phyloP scores from a whole-genome alignment of 2,329 filamentous ascomycete genomes.

The Lecanosticta acicola region DNA sequence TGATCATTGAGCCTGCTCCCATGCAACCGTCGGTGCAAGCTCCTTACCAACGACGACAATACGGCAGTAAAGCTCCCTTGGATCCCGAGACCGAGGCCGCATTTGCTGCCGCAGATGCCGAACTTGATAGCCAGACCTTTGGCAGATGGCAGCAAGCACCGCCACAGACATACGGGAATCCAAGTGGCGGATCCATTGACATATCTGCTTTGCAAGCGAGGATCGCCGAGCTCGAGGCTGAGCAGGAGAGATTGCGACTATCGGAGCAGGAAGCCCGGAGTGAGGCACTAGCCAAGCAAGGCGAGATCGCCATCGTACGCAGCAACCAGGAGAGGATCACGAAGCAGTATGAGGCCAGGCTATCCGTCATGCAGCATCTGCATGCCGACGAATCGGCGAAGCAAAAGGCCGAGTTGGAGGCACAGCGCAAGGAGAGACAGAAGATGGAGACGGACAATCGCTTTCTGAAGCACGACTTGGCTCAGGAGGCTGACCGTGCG shows the following conservation, averaged over 20 bases:
- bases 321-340: constrained; percentile 59
- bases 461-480: constrained; percentile 67
- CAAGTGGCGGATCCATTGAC: constrained; percentile 16
- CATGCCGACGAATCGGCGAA: constrained; percentile 60
- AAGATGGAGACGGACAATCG: constrained; percentile 63
- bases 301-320: constrained; percentile 70
- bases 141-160: constrained; percentile 21
- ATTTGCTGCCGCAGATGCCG: constrained; percentile 31
- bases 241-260: constrained; percentile 35
- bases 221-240: constrained; percentile 43
- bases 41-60: constrained; percentile 3
- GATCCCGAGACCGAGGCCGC: constrained; percentile 29
- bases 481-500: constrained; percentile 53
- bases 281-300: constrained; percentile 58
- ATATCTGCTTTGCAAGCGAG: constrained; percentile 36
- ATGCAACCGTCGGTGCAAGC: constrained; percentile 7
- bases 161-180: constrained; percentile 5
- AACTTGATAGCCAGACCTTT: constrained; percentile 25
- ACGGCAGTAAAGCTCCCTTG: constrained; percentile 12
- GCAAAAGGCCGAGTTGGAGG: constrained; percentile 59
- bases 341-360: constrained; percentile 57
- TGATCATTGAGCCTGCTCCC: constrained; percentile 25
- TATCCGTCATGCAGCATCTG: constrained; percentile 57
- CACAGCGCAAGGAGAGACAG: constrained; percentile 59
- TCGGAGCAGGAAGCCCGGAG: constrained; percentile 40